Evolutionary conservation across 352 stramenopile genomes (phyloP).

Genomic region (Globisporangium perplexum): DNA sequence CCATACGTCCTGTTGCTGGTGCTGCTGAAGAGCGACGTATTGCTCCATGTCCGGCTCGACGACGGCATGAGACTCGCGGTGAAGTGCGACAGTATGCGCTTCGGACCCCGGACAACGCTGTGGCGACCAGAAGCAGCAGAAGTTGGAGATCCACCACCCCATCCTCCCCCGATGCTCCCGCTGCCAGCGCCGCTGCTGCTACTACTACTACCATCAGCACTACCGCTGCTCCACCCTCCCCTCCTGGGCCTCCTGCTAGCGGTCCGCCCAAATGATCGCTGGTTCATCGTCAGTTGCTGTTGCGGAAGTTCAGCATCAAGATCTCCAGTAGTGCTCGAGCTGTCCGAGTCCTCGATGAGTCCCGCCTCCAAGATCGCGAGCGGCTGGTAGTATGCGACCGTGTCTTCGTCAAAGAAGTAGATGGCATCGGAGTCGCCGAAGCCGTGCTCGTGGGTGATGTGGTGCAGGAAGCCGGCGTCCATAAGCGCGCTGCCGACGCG

Average conservation of each 20-base stretch:
- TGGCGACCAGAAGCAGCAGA: too few relatives aligned
- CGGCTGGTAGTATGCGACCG: slow-evolving; percentile 26
- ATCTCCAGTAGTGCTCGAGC: background rate
- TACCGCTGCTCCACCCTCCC: background rate
- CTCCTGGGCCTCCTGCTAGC: too few relatives aligned
- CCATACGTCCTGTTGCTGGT: slow-evolving; percentile 11
- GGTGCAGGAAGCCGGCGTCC: slow-evolving; percentile 30
- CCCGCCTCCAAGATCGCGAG: slow-evolving; percentile 26
- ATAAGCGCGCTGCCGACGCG: too few relatives aligned
- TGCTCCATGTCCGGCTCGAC: slow-evolving; percentile 4
- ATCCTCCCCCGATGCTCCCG: background rate
- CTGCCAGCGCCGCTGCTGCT: background rate
- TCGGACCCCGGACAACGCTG: background rate
- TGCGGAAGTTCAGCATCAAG: background rate
- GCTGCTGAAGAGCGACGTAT: slow-evolving; percentile 2
- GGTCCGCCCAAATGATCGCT: too few relatives aligned
- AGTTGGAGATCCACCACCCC: too few relatives aligned
- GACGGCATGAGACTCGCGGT: slow-evolving; percentile 3
- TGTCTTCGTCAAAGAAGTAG: slow-evolving; percentile 48
- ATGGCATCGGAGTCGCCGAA: slow-evolving; percentile 31
- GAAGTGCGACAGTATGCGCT: slow-evolving; percentile 11
- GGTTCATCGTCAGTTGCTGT: too few relatives aligned
- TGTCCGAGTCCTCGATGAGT: background rate
- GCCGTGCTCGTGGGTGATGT: slow-evolving; percentile 36
- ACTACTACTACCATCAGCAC: background rate